Evolutionary conservation across 768 basidiomycete genomes (phyloP).

Genomic region (Megacollybia marginata): DNA sequence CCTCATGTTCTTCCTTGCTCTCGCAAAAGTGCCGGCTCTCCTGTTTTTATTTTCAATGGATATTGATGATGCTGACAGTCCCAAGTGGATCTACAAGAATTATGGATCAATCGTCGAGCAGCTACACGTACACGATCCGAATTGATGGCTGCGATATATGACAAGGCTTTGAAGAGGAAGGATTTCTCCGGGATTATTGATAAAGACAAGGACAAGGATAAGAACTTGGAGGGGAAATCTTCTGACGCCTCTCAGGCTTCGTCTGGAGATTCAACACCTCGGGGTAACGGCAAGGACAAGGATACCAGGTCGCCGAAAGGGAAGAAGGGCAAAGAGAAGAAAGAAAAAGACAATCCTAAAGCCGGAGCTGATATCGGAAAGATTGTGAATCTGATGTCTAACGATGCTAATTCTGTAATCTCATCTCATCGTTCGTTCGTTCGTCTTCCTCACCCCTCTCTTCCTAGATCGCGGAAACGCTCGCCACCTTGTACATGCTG

Average conservation of each 20-base stretch:
- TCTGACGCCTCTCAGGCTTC: too few species aligned
- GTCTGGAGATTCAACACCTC: not conserved
- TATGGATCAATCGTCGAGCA: too few species aligned
- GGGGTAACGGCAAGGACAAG: not conserved
- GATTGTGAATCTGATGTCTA: constrained; percentile 85
- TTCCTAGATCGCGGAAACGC: constrained; percentile 38
- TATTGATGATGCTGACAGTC: constrained; percentile 32
- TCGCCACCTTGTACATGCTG: constrained; percentile 57
- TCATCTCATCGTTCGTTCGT: constrained; percentile 17
- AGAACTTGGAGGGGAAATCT: too few species aligned
- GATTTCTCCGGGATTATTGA: constrained; percentile 76
- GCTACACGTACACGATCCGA: too few species aligned
- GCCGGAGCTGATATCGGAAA: constrained; percentile 84
- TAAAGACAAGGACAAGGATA: constrained; percentile 32
- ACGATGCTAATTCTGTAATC: constrained; percentile 55
- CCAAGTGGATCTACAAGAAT: constrained; percentile 48
- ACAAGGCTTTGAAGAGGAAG: constrained; percentile 78
- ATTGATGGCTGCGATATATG: constrained; percentile 85
- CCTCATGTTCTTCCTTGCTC: constrained; percentile 58
- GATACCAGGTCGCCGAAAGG: too few species aligned
- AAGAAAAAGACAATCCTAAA: constrained; percentile 35
- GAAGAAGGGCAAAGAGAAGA: constrained; percentile 23
- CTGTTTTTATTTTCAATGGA: not conserved
- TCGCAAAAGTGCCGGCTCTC: constrained; percentile 28
- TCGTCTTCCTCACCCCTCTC: not conserved